A percentile compares a stretch with the other conserved stretches of the same genome.
Conservation (phyloP, 192 early-diverging fungal species). For the Coemansia sp. region DNA sequence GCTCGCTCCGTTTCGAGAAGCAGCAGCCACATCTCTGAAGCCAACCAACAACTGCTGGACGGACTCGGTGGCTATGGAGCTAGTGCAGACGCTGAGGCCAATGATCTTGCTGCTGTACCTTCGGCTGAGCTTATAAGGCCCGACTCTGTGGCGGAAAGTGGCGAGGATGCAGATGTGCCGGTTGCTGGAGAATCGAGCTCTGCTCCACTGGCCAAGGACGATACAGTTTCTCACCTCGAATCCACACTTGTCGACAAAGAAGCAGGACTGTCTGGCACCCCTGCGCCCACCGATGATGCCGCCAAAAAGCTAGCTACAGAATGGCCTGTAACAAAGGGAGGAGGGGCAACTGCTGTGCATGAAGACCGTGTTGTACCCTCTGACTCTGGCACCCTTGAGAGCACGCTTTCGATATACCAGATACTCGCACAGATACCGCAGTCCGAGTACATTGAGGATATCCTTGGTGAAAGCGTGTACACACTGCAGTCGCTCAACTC, state of each 20-base stretch:
- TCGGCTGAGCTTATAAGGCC: not conserved
- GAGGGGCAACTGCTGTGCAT: not conserved
- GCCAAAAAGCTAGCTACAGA: not conserved
- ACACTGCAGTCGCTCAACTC: slow-evolving; percentile 34
- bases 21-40: slow-evolving; percentile 1
- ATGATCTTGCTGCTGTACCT: slow-evolving; percentile 2
- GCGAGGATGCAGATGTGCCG: slow-evolving; percentile 4
- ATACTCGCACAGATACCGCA: slow-evolving; percentile 33
- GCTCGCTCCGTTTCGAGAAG: slow-evolving; percentile 3
- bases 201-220: not conserved
- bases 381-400: slow-evolving; percentile 20
- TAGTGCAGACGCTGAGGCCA: not conserved
- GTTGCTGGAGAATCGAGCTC: not conserved
- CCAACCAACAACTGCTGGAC: slow-evolving; percentile 2
- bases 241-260: slow-evolving; percentile 3
- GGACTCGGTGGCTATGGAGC: not conserved
- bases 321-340: not conserved
- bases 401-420: slow-evolving; percentile 42
- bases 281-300: not conserved
- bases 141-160: not conserved
- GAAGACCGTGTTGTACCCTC: slow-evolving; percentile 38
- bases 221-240: not conserved
- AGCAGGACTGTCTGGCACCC: not conserved
- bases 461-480: slow-evolving; percentile 45
- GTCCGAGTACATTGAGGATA: slow-evolving; percentile 31